These are phyloP conservation scores for Capsicum baccatum DNA, from an alignment of 257 asterid species.

Conservation along the genomic window DNA sequence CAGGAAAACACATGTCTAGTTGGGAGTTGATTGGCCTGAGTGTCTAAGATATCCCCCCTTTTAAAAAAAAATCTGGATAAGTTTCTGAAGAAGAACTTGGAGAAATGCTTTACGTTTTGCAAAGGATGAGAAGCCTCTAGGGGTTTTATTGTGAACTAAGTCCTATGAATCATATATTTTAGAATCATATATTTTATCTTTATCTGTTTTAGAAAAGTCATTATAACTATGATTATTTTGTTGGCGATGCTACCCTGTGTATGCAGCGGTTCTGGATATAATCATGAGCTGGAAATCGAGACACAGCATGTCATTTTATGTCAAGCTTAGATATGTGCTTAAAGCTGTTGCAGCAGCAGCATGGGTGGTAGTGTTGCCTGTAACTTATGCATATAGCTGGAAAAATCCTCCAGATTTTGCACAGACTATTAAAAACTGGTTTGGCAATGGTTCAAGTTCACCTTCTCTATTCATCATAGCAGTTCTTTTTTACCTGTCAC, in stretches of 20 bases:
- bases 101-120: neutral
- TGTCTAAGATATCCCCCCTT: neutral
- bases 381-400: slow-evolving; percentile 96
- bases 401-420: slow-evolving; percentile 71
- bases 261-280: slow-evolving; percentile 81
- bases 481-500: slow-evolving; percentile 79
- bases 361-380: slow-evolving; percentile 89
- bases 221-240: slow-evolving; percentile 22
- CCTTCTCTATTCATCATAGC: slow-evolving; percentile 87
- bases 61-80: neutral
- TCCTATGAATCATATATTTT: neutral
- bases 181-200: neutral
- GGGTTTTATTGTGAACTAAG: neutral
- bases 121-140: neutral
- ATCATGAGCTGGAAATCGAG: slow-evolving; percentile 88
- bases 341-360: slow-evolving; percentile 80
- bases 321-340: slow-evolving; percentile 81
- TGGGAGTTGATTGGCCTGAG: neutral
- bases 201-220: neutral
- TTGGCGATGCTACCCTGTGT: slow-evolving; percentile 30
- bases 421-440: slow-evolving; percentile 79
- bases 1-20: neutral
- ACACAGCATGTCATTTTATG: slow-evolving; percentile 82
- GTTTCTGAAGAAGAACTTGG: slow-evolving; percentile 16
- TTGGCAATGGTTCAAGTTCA: slow-evolving; percentile 73